Conservation (phyloP, 73 alveolate genomes). For the Paramecium sonneborni region DNA sequence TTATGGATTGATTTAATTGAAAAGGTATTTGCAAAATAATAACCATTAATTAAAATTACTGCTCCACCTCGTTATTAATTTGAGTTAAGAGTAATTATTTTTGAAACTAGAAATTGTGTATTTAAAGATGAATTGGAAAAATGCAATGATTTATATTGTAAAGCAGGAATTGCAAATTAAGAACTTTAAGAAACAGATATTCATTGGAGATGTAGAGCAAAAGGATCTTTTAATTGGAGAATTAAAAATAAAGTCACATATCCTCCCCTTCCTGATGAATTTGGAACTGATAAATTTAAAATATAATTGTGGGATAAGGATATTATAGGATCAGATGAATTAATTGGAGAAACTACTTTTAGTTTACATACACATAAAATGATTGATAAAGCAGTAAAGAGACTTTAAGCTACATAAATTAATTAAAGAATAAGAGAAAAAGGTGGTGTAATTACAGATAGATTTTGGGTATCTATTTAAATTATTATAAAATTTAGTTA, state of each 20-base stretch:
- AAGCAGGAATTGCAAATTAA: slow-evolving; percentile 66
- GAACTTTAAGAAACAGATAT: slow-evolving; percentile 79
- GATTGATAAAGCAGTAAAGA: slow-evolving; percentile 73
- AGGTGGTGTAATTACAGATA: slow-evolving; percentile 70
- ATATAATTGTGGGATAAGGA: slow-evolving; percentile 82
- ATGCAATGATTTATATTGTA: slow-evolving; percentile 81
- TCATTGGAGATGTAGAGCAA: slow-evolving; percentile 81
- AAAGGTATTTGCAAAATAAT: not conserved
- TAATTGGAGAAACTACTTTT: slow-evolving; percentile 74
- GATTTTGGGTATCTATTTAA: slow-evolving; percentile 64
- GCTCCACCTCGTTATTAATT: slow-evolving; percentile 63
- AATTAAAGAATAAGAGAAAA: slow-evolving; percentile 64
- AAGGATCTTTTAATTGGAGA: slow-evolving; percentile 87
- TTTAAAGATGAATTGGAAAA: slow-evolving; percentile 79
- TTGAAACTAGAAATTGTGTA: slow-evolving; percentile 65
- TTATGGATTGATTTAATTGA: slow-evolving; percentile 64
- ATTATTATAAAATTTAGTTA: slow-evolving; percentile 56
- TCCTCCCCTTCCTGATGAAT: slow-evolving; percentile 83
- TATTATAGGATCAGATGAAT: slow-evolving; percentile 78
- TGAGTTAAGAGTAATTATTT: slow-evolving; percentile 60
- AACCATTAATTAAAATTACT: slow-evolving; percentile 52
- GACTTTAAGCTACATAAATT: slow-evolving; percentile 69
- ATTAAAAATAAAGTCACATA: slow-evolving; percentile 71
- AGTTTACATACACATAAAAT: slow-evolving; percentile 72
- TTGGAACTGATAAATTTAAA: slow-evolving; percentile 74